These are phyloP conservation scores for Penicillium angulare DNA, from an alignment of 495 filamentous ascomycete species.

Conservation along the genomic window DNA sequence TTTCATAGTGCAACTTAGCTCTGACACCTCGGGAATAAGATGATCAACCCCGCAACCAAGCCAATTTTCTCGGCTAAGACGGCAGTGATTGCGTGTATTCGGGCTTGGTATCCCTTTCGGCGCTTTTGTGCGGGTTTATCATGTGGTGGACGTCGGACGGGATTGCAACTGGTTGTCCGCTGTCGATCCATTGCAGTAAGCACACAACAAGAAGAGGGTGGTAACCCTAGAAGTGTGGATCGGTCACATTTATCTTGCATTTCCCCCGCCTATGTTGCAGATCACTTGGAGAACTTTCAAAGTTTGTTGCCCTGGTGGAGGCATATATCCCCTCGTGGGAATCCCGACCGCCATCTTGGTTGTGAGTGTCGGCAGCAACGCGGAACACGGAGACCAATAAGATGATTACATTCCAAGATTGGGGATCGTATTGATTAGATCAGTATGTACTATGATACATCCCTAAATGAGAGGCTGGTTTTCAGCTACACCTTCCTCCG, in stretches of 20 bases:
- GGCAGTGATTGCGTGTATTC: neutral
- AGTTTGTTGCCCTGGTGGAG: too few species aligned
- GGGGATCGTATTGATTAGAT: neutral
- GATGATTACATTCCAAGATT: neutral
- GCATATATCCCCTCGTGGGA: neutral
- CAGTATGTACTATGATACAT: neutral
- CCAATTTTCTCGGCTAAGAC: neutral
- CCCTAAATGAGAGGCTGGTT: neutral
- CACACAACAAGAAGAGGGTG: neutral
- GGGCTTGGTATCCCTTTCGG: neutral
- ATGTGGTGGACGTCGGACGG: neutral
- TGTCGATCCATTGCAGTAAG: neutral
- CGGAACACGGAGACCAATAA: too few species aligned
- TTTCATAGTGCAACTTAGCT: neutral
- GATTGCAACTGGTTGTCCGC: neutral
- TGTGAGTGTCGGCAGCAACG: neutral
- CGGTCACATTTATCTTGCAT: neutral
- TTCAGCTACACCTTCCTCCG: neutral
- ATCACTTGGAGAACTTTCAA: too few species aligned
- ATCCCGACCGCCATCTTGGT: slow-evolving; percentile 4
- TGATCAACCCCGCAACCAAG: neutral
- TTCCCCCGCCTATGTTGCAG: neutral
- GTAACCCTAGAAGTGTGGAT: neutral
- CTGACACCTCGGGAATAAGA: neutral
- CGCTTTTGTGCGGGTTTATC: neutral